Evolutionary conservation across 202 grass and related monocot species (phyloP).

Genomic region (Hordeum pubiflorum): DNA sequence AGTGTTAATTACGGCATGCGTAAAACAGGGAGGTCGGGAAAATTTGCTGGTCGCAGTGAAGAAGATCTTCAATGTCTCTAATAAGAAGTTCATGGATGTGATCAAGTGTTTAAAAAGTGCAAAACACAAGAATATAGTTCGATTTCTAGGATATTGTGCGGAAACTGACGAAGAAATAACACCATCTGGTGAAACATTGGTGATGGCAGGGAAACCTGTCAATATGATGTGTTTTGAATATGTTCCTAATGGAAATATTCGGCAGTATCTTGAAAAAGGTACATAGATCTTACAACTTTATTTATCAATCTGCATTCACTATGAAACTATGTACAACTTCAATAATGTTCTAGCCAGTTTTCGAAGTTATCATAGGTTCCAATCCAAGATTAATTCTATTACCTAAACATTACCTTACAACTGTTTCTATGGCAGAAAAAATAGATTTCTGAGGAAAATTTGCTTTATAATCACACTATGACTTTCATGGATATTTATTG

Average conservation of each 20-base stretch:
- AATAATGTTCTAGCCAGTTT: no score
- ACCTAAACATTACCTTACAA: no score
- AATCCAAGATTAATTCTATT: no score
- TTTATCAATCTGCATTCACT: no score
- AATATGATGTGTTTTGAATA: background rate
- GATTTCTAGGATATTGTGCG: background rate
- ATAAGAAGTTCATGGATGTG: background rate
- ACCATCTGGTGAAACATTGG: background rate
- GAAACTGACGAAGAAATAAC: background rate
- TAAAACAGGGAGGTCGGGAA: background rate
- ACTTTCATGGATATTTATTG: no score
- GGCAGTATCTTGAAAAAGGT: background rate
- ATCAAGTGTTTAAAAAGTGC: background rate
- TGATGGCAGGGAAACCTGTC: background rate
- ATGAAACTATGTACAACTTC: no score
- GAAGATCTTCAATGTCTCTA: background rate
- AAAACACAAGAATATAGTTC: background rate
- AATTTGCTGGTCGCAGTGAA: conserved; percentile 10
- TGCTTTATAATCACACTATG: no score
- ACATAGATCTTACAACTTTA: no score
- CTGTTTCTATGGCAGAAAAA: no score
- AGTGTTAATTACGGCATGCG: no score
- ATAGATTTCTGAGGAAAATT: no score
- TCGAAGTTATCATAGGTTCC: no score
- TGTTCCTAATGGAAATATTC: background rate